Evolutionary conservation across 305 asterid genomes (phyloP), one percentile per base, ranked within the genome.

Genomic region (Euphrasia arctica): DNA sequence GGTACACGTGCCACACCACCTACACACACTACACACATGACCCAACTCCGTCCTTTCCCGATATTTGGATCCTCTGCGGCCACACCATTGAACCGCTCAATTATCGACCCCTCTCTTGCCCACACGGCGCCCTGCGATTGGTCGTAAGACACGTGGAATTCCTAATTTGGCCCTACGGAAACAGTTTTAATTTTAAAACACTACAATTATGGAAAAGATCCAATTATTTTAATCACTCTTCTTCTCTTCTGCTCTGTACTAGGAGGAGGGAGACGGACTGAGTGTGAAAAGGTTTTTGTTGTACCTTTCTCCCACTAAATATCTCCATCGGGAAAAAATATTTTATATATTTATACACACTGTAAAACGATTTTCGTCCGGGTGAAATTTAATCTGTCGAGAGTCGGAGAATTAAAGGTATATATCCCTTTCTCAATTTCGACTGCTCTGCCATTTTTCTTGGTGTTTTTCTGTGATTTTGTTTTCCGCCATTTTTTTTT

Each of bases 321-420:
- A 47, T 47, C 43, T 39, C 10, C 9, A 39, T 39, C 43, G 34
- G n/a, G 34, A 31, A 4, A 31, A 31, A 31, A 4, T 3, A 42
- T 2, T 47, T 10, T 43, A 10, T 45, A 45, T 45, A 45, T 45
- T n/a, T n/a, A 12, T 47, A 12, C 11, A 12, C 11, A 47, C 11
- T 47, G 13, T 12, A 31, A 31, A 31, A 31, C 34, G 34, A 31
- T 31, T 31, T 31, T 31, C 34, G 4, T 29, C 32, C 4, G 32
- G 32, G 32, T 29, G 32, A 29, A 29, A 29, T 29, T 29, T 29
- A 29, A 29, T 47, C 15, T 12, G 13, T 12, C 4, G 1, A 12
- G 64, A 50, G 75, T 70, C 69, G 72, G 81, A 72, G 68, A 72
- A 69, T 72, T 70, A 71, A 67, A 70, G 75, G 76, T 65, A 29